Evolutionary conservation across 108 stramenopile species (phyloP).

Genomic region (Schizochytrium sp.): DNA sequence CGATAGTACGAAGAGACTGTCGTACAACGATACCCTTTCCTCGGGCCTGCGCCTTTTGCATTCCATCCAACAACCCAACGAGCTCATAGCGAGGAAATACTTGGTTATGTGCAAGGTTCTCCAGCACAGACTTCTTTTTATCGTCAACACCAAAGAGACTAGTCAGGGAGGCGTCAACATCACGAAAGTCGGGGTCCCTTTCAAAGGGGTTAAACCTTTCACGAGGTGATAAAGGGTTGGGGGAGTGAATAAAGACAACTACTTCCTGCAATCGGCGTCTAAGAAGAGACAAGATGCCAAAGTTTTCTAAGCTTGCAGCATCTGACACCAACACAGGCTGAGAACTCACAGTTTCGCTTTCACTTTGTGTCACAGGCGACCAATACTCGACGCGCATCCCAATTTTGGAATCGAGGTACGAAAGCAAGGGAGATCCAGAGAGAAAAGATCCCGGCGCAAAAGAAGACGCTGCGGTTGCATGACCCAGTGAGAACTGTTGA

Average conservation of each 20-base stretch:
- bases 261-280: neutral
- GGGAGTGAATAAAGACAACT: slow-evolving; percentile 53
- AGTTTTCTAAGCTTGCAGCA: slow-evolving; percentile 26
- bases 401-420: slow-evolving; percentile 22
- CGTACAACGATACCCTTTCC: slow-evolving; percentile 40
- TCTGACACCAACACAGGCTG: slow-evolving; percentile 19
- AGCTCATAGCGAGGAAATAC: slow-evolving; percentile 26
- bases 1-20: slow-evolving; percentile 32
- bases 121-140: slow-evolving; percentile 3
- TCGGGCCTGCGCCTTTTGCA: slow-evolving; percentile 32
- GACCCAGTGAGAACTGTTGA: slow-evolving; percentile 18
- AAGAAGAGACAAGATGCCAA: slow-evolving; percentile 22
- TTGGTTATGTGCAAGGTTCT: slow-evolving; percentile 37
- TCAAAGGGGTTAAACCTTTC: neutral
- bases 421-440: slow-evolving; percentile 34
- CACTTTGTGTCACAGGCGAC: slow-evolving; percentile 42
- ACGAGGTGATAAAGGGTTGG: neutral
- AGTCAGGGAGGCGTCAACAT: slow-evolving; percentile 22
- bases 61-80: slow-evolving; percentile 33
- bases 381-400: slow-evolving; percentile 50
- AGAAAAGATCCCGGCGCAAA: slow-evolving; percentile 41
- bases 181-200: neutral
- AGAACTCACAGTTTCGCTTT: neutral
- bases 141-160: slow-evolving; percentile 45
- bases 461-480: slow-evolving; percentile 19